Percentiles rank a stretch among this genome's conserved stretches.
phyloP scores from a whole-genome alignment of 1,284 basidiomycete genomes.

The Cutaneotrichosporon sp. region DNA sequence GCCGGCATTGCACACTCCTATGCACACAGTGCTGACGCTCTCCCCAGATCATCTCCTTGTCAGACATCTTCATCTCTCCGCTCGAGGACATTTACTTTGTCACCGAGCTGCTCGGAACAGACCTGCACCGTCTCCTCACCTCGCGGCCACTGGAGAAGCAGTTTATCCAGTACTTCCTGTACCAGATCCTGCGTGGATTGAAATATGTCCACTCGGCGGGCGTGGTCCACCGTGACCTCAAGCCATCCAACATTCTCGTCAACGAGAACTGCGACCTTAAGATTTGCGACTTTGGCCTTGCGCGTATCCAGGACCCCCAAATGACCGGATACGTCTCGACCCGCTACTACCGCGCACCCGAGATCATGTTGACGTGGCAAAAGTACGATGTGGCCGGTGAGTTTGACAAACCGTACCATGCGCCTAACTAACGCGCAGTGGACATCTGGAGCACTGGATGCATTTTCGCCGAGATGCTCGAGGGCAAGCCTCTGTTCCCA shows the following conservation, averaged over 20 bases:
- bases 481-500: constrained; percentile 97
- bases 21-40: constrained; percentile 4
- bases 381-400: constrained; percentile 92
- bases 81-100: constrained; percentile 99
- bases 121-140: constrained; percentile 93
- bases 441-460: constrained; percentile 99
- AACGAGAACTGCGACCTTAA: constrained; percentile 99
- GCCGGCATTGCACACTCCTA: not conserved
- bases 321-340: constrained; percentile 99
- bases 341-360: constrained; percentile 95
- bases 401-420: no score
- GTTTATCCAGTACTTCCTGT: constrained; percentile 99
- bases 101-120: constrained; percentile 97
- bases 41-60: constrained; percentile 87
- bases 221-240: constrained; percentile 97
- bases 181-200: constrained; percentile 95
- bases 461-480: constrained; percentile 99
- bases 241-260: constrained; percentile 99
- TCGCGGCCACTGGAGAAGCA: constrained; percentile 97
- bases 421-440: constrained; percentile 50
- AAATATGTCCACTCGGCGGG: constrained; percentile 99
- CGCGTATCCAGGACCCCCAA: constrained; percentile 85
- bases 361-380: constrained; percentile 99
- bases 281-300: constrained; percentile 99
- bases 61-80: constrained; percentile 98